These are phyloP conservation scores for Termitomyces sp. DNA, from an alignment of 1,284 basidiomycete species.

Conservation along the genomic window DNA sequence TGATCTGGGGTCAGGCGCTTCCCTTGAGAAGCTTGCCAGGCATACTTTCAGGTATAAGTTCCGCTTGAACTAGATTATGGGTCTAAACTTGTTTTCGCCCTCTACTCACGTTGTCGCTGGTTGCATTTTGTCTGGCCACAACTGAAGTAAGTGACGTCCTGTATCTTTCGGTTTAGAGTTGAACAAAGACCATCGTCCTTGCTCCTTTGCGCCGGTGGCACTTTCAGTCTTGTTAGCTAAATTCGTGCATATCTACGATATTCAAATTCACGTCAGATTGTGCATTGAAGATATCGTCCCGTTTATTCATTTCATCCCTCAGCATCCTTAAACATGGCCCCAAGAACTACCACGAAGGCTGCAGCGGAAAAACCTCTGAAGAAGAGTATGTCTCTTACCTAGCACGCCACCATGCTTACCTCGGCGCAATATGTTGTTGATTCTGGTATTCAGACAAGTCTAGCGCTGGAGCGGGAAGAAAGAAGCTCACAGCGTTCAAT, in stretches of 20 bases:
- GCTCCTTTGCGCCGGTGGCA: neutral
- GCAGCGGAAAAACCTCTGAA: slow-evolving; percentile 31
- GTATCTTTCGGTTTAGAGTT: neutral
- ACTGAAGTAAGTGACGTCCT: slow-evolving; percentile 5
- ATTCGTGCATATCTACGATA: neutral
- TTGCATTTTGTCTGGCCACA: neutral
- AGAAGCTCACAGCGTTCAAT: slow-evolving; percentile 63
- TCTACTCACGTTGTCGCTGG: slow-evolving; percentile 17
- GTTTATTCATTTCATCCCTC: neutral
- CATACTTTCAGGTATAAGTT: slow-evolving; percentile 38
- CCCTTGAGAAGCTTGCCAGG: slow-evolving; percentile 39
- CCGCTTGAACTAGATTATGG: slow-evolving; percentile 38
- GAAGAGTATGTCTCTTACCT: slow-evolving; percentile 30
- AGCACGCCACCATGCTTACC: neutral
- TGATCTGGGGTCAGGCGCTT: slow-evolving; percentile 31
- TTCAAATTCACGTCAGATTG: neutral
- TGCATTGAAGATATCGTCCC: neutral
- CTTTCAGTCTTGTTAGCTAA: neutral
- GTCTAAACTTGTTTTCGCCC: slow-evolving; percentile 29
- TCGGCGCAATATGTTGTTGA: slow-evolving; percentile 1
- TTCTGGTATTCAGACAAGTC: slow-evolving; percentile 28
- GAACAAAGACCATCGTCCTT: neutral
- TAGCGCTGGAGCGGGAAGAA: slow-evolving; percentile 32
- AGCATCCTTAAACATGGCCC: slow-evolving; percentile 25
- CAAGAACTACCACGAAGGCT: slow-evolving; percentile 26